Base-by-base conservation (phyloP, 768 basidiomycete species). In the Leucocoprinus sp. region DNA sequence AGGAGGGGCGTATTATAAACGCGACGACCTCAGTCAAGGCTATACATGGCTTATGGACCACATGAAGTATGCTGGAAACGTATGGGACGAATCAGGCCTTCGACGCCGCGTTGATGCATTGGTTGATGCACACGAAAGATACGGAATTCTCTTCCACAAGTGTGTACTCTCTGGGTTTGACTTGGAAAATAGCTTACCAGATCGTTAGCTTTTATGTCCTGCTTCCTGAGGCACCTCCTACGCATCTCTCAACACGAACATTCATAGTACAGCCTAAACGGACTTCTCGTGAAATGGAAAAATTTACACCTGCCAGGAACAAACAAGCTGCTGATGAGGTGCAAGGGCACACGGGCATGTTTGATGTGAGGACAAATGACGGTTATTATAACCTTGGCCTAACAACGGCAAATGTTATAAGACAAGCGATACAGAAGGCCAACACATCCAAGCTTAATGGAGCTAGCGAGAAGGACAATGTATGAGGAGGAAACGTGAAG, bases 371-470 rank as follows among this genome's bases (percentile, higher is more conserved):
- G 52, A 80, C 78, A 18, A 95, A 96, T 55, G 91, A 93, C 53
- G 91, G 91, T 15, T 96, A 91, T 63, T 93, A 93, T 57, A 79
- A 80, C 54, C 68, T 96, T 5, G 93, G 91, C 1, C 65, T 93
- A 28, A 65, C 73, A 36, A 75, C 78, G 0, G 81, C 78, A 14
- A 69, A 75, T 40, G 54, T 78, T 19, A 75, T 90, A 48, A 69
- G 79, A 43, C 75, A 81, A 44, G 78, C 78, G 0, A 59, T 84
- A 14, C 56, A 62, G 47, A 52, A 26, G 17, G 21, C n/a, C 8
- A 9, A 17, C 15, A 12, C 18, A 19, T n/a, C 21, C 11, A 26
- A 37, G 8, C 18, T 8, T 14, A 12, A 34, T 11, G 22, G 8
- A 14, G 21, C 27, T n/a, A 31, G 31, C n/a, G 14, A 11, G 26